phyloP scores from a whole-genome alignment of 2,329 filamentous ascomycete genomes.

The Fusarium tricinctum region DNA sequence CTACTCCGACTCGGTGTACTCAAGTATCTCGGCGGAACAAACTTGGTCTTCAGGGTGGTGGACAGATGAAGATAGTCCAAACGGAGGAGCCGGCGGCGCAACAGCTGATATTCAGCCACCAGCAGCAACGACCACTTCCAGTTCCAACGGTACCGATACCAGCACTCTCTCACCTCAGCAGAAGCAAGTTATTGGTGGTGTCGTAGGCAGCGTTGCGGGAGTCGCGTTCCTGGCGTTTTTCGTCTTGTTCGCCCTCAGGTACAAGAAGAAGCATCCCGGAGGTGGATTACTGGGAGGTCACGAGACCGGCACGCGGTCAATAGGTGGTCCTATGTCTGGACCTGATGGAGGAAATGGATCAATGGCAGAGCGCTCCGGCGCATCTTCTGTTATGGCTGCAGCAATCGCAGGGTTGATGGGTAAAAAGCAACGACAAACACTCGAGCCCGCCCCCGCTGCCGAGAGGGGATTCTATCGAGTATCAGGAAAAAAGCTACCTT shows the following conservation, averaged over 20 bases:
- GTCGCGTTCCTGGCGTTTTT: conserved; percentile 69
- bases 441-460: conserved; percentile 55
- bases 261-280: conserved; percentile 66
- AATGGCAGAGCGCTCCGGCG: conserved; percentile 63
- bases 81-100: conserved; percentile 32
- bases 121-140: conserved; percentile 39
- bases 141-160: conserved; percentile 40
- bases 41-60: conserved; percentile 44
- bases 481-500: conserved; percentile 74
- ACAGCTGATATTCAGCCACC: conserved; percentile 42
- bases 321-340: conserved; percentile 30
- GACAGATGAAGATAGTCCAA: conserved; percentile 32
- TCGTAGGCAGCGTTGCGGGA: conserved; percentile 71
- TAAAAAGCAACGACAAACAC: conserved; percentile 52
- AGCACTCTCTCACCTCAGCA: conserved; percentile 52
- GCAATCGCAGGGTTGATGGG: conserved; percentile 63
- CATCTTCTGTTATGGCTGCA: conserved; percentile 59
- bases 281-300: conserved; percentile 61
- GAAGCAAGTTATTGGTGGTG: conserved; percentile 66
- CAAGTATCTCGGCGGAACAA: conserved; percentile 45
- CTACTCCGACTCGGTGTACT: conserved; percentile 45
- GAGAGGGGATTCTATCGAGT: conserved; percentile 75
- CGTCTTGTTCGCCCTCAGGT: conserved; percentile 66
- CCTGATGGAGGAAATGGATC: conserved; percentile 40
- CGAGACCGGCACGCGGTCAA: conserved; percentile 50